Base-by-base conservation (phyloP, 805 yeast species). In the Metschnikowia gruessii region DNA sequence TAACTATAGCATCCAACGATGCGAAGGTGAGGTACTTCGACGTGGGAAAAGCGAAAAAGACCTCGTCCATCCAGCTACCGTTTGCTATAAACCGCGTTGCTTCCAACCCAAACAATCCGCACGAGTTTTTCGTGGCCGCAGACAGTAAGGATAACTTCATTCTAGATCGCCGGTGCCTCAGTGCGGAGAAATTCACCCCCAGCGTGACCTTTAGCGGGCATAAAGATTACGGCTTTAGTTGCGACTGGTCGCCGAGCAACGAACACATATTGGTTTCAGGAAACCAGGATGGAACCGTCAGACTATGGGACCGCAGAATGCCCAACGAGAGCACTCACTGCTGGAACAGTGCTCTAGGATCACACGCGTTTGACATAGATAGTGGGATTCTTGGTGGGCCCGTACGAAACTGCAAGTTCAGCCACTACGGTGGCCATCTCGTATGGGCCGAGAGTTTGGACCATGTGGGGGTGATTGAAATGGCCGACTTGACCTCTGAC, bases 251-350 rank as follows among this genome's bases (percentile, higher is more conserved):
- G 2, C 64, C 68, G 1, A 41, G 45, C 5, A 65, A 72, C 50
- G 78, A 72, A 12, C 62, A 72, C 39, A 53, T 66, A 4, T 51
- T 81, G 15, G 75, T 79, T 4, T 75, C 84, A 0, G 86, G 86
- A 5, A 78, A 74, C 54, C 86, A 82, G 58, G 87, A 82, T 59
- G 76, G 82, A 2, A 72, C 82, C 8, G 72, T 80, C 11, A 64
- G 79, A 34, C 52, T 80, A 8, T 80, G 76, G 71, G 86, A 82
- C 60, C 58, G 70, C 34, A 56, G 87, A 40, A 63, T 53, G 44
- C 34, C 62, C n/a, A 48, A 52, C 5, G 42, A 51, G 40, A 57
- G 64, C 18, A 37, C 64, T 13, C 60, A 56, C 48, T 53, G 68
- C 35, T 70, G 74, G 74, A 64, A 56, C 53, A 64, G 74, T 37